These are phyloP conservation scores for Lachnellula arida DNA, from an alignment of 2,329 filamentous ascomycete species.

Conservation along the genomic window DNA sequence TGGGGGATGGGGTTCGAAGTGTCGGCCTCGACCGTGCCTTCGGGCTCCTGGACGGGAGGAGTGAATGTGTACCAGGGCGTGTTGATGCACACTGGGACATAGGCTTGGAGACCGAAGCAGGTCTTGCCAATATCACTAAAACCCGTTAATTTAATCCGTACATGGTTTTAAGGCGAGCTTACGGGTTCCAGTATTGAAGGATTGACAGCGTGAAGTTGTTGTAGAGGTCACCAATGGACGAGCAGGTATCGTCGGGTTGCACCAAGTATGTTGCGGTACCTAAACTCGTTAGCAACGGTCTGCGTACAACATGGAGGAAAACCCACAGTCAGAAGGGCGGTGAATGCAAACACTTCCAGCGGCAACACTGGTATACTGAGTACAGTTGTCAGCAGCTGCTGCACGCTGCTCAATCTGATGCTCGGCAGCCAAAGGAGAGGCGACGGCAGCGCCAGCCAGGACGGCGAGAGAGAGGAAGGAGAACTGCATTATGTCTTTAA, in stretches of 20 bases:
- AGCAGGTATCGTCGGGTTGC: slow-evolving; percentile 7
- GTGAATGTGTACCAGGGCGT: slow-evolving; percentile 9
- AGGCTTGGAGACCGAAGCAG: slow-evolving; percentile 7
- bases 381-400: slow-evolving; percentile 4
- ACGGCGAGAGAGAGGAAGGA: slow-evolving; percentile 2
- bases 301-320: not conserved
- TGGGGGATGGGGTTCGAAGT: slow-evolving; percentile 1
- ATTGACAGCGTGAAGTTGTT: slow-evolving; percentile 8
- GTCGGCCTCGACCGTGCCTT: slow-evolving; percentile 3
- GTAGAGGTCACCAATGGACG: slow-evolving; percentile 1
- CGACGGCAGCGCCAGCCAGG: slow-evolving; percentile 1
- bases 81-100: slow-evolving; percentile 7
- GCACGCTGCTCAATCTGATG: not conserved
- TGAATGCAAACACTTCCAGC: slow-evolving; percentile 10
- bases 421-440: slow-evolving; percentile 1
- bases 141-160: slow-evolving; percentile 16
- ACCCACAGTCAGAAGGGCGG: slow-evolving; percentile 5
- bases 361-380: slow-evolving; percentile 2
- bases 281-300: not conserved
- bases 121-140: slow-evolving; percentile 50
- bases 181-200: slow-evolving; percentile 11
- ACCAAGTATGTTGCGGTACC: slow-evolving; percentile 8
- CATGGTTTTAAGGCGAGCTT: not conserved
- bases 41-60: slow-evolving; percentile 3
- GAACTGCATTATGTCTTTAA: slow-evolving; percentile 6